phyloP scores from a whole-genome alignment of 192 early-diverging fungal species.

The Backusella tuberculispora region DNA sequence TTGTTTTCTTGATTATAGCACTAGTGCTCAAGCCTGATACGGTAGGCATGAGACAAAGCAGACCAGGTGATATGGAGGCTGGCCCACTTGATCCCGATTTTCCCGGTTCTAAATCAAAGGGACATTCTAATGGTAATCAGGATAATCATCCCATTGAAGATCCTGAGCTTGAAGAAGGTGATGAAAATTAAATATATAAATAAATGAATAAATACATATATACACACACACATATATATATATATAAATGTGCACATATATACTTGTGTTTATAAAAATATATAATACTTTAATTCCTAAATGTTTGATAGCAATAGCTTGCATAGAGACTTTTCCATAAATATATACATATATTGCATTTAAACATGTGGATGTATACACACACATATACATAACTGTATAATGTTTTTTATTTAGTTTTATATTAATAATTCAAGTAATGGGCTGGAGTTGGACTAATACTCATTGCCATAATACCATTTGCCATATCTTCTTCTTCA shows the following conservation, averaged over 20 bases:
- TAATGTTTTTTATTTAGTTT: background rate
- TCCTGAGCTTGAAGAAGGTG: background rate
- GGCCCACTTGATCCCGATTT: background rate
- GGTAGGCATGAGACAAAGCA: constrained; percentile 31
- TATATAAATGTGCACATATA: too few species aligned
- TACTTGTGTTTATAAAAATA: background rate
- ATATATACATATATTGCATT: too few species aligned
- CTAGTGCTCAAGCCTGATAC: constrained; percentile 25
- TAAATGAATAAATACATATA: background rate
- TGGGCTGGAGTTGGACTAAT: constrained; percentile 57
- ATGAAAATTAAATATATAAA: background rate
- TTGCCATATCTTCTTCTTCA: constrained; percentile 42
- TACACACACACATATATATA: background rate
- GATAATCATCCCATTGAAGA: background rate
- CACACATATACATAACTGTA: too few species aligned
- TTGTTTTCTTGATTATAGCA: constrained; percentile 10
- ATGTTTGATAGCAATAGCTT: too few species aligned
- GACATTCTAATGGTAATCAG: background rate
- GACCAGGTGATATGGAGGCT: background rate
- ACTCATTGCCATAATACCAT: constrained; percentile 58
- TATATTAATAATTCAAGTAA: constrained; percentile 16
- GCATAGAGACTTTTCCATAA: too few species aligned
- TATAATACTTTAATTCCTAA: too few species aligned
- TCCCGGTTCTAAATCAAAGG: background rate
- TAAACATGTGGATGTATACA: too few species aligned